Conservation (phyloP, 2,329 filamentous ascomycete genomes). For the Aquanectria penicillioides region DNA sequence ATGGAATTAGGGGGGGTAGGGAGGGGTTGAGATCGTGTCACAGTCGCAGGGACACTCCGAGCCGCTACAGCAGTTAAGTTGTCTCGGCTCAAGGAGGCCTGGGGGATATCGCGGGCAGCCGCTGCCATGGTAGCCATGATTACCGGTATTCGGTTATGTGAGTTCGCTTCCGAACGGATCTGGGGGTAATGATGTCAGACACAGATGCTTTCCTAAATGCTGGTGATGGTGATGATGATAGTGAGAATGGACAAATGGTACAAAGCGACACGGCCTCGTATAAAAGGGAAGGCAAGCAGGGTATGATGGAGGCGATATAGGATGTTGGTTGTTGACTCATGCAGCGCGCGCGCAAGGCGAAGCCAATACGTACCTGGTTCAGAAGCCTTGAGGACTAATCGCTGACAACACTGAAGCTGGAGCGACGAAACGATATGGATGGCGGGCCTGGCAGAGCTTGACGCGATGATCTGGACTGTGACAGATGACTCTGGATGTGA, state of each 20-base stretch:
- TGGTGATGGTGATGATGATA: background rate
- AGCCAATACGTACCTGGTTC: conserved; percentile 47
- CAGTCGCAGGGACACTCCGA: conserved; percentile 67
- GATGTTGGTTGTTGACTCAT: conserved; percentile 38
- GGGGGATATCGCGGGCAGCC: conserved; percentile 74
- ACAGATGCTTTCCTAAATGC: conserved; percentile 11
- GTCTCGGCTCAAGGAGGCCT: conserved; percentile 71
- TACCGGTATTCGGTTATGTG: conserved; percentile 49
- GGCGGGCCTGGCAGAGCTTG: conserved; percentile 54
- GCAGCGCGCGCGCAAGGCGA: conserved; percentile 11
- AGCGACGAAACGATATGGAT: conserved; percentile 39
- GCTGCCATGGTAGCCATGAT: conserved; percentile 73
- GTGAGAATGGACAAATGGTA: background rate
- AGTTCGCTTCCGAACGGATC: conserved; percentile 58
- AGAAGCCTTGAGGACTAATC: conserved; percentile 41
- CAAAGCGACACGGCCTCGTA: conserved; percentile 25
- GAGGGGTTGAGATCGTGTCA: conserved; percentile 72
- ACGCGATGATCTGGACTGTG: conserved; percentile 69
- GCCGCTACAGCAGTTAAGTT: conserved; percentile 79
- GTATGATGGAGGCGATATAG: conserved; percentile 23
- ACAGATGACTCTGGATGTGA: conserved; percentile 66
- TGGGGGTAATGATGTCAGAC: conserved; percentile 40
- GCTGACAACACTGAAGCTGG: conserved; percentile 40
- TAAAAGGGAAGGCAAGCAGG: conserved; percentile 8
- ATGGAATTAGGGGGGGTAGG: conserved; percentile 96